Percentiles rank a stretch among this genome's conserved stretches.
Evolutionary conservation across 2,329 filamentous ascomycete species (phyloP).

Genomic region (Sclerotinia glacialis): DNA sequence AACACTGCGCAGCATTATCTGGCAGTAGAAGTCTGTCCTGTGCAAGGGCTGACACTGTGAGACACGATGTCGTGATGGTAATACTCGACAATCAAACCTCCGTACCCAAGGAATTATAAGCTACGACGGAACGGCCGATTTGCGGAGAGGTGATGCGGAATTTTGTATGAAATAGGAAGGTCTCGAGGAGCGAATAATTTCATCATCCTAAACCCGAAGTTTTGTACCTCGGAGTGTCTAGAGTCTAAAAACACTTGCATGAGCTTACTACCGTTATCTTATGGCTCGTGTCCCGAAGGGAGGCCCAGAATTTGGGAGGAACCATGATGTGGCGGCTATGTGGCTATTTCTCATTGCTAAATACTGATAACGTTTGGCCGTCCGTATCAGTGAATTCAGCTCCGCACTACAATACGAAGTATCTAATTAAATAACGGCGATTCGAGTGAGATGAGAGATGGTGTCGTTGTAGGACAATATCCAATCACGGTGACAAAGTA

Average conservation of each 20-base stretch:
- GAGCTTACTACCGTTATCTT: background rate
- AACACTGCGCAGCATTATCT: background rate
- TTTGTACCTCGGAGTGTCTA: background rate
- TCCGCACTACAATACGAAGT: background rate
- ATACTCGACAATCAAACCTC: background rate
- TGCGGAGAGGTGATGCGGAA: background rate
- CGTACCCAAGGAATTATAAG: background rate
- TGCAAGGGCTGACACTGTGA: background rate
- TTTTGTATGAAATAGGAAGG: background rate
- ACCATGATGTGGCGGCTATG: background rate
- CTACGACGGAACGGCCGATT: too few species aligned
- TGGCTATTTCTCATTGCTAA: background rate
- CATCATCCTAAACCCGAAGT: background rate
- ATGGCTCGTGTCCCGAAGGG: background rate
- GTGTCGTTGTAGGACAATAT: background rate
- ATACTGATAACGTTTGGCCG: background rate
- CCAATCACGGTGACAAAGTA: slow-evolving; percentile 8
- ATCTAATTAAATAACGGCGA: background rate
- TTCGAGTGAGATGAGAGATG: background rate
- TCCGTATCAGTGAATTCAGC: too few species aligned
- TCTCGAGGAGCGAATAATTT: background rate
- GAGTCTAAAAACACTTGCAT: background rate
- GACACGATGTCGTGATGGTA: background rate
- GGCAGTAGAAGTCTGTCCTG: background rate
- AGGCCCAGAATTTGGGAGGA: background rate